Evolutionary conservation across 2,329 filamentous ascomycete genomes (phyloP).

Genomic region (Dryadomyces quercus-mongolicae): DNA sequence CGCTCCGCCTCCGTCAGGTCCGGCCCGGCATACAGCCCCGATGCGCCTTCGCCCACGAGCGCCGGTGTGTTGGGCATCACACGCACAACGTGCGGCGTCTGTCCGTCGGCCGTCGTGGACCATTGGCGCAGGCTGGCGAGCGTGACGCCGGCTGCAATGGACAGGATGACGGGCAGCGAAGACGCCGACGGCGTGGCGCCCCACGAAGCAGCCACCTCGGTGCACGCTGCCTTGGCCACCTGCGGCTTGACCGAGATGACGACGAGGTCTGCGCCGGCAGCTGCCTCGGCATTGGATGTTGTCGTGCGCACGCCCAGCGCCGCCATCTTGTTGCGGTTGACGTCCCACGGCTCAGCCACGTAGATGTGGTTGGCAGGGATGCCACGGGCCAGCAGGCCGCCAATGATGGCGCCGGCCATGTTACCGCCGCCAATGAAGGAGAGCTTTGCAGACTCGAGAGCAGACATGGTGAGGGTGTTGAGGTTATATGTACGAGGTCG

Average conservation of each 20-base stretch:
- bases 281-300: slow-evolving; percentile 31
- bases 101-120: slow-evolving; percentile 25
- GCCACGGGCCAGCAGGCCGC: slow-evolving; percentile 31
- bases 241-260: slow-evolving; percentile 40
- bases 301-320: slow-evolving; percentile 33
- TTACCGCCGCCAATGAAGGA: slow-evolving; percentile 34
- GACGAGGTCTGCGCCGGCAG: slow-evolving; percentile 29
- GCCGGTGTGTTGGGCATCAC: slow-evolving; percentile 43
- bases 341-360: slow-evolving; percentile 39
- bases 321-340: slow-evolving; percentile 37
- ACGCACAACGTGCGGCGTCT: slow-evolving; percentile 31
- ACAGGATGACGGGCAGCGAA: slow-evolving; percentile 32
- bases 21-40: slow-evolving; percentile 30
- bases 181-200: too few relatives aligned
- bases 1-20: slow-evolving; percentile 30
- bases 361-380: slow-evolving; percentile 30
- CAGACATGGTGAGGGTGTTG: slow-evolving; percentile 11
- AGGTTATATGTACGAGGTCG: too few relatives aligned
- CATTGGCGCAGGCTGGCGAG: slow-evolving; percentile 29
- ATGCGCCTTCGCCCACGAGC: slow-evolving; percentile 36
- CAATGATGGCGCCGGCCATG: slow-evolving; percentile 40
- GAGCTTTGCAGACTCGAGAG: slow-evolving; percentile 21
- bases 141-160: slow-evolving; percentile 37
- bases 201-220: slow-evolving; percentile 35
- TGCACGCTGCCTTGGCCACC: slow-evolving; percentile 32